phyloP scores from a whole-genome alignment of 2,329 filamentous ascomycete genomes.

The Nigrospora sphaerica region DNA sequence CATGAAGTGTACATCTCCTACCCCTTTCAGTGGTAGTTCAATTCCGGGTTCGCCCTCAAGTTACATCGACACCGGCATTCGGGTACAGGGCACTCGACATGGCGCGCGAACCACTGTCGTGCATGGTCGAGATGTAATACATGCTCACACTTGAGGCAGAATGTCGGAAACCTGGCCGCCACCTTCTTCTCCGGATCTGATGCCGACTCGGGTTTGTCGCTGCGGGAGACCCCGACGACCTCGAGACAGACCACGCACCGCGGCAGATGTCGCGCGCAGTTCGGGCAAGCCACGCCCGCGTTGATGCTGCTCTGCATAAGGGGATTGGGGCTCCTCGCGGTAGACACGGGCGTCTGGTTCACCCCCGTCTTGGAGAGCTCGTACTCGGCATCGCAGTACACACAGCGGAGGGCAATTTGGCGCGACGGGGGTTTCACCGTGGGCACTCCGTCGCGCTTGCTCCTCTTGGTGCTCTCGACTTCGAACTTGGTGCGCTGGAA shows the following conservation, averaged over 20 bases:
- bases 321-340: conserved; percentile 35
- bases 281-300: conserved; percentile 57
- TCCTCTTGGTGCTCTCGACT: conserved; percentile 65
- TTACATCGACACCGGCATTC: conserved; percentile 62
- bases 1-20: neutral
- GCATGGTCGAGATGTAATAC: conserved; percentile 62
- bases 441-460: conserved; percentile 56
- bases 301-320: conserved; percentile 50
- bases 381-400: conserved; percentile 63
- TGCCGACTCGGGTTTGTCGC: conserved; percentile 47
- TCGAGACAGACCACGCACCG: conserved; percentile 63
- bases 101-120: conserved; percentile 57
- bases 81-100: conserved; percentile 60
- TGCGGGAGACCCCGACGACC: conserved; percentile 57
- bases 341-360: conserved; percentile 3
- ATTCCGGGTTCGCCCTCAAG: conserved; percentile 51
- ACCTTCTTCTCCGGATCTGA: conserved; percentile 36
- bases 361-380: conserved; percentile 32
- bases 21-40: conserved; percentile 38
- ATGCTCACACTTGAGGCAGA: conserved; percentile 62
- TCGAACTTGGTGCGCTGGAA: conserved; percentile 72
- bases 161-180: conserved; percentile 57
- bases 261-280: conserved; percentile 59
- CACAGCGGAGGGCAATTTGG: conserved; percentile 69
- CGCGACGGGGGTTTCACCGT: conserved; percentile 57